Conservation (phyloP, 495 filamentous ascomycete genomes). For the Annulohypoxylon stygium region DNA sequence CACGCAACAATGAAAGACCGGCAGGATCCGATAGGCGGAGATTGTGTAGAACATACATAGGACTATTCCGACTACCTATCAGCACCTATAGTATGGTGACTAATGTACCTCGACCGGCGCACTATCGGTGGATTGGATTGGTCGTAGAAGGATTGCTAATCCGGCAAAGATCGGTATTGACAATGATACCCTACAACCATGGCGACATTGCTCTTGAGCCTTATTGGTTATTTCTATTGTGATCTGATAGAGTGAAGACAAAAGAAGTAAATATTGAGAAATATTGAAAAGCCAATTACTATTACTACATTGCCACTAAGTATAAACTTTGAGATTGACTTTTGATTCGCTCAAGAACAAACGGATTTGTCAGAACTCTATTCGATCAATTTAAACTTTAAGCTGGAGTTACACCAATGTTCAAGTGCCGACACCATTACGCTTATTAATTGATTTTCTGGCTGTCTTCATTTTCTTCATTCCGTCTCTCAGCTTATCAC, state of each 20-base stretch:
- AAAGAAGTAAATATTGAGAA: neutral
- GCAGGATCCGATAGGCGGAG: conserved; percentile 18
- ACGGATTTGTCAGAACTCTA: neutral
- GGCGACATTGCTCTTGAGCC: neutral
- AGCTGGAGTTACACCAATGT: neutral
- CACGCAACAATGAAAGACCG: conserved; percentile 1
- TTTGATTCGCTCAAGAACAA: conserved; percentile 1
- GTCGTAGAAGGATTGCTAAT: conserved; percentile 23
- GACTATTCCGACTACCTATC: neutral
- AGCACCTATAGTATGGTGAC: no score
- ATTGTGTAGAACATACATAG: conserved; percentile 4
- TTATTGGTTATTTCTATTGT: neutral
- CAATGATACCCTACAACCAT: conserved; percentile 11
- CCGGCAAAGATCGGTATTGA: neutral
- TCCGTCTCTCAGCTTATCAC: neutral
- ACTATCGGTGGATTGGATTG: conserved; percentile 26
- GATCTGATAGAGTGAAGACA: neutral
- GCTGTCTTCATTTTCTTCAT: neutral
- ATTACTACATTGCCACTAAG: no score
- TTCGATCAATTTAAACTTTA: neutral
- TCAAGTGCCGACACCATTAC: neutral
- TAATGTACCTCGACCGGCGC: conserved; percentile 33
- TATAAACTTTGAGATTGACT: neutral
- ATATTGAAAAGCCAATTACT: neutral
- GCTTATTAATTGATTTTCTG: neutral